Base-by-base conservation (phyloP, 306 rosid genomes). In the Vigna radiata region DNA sequence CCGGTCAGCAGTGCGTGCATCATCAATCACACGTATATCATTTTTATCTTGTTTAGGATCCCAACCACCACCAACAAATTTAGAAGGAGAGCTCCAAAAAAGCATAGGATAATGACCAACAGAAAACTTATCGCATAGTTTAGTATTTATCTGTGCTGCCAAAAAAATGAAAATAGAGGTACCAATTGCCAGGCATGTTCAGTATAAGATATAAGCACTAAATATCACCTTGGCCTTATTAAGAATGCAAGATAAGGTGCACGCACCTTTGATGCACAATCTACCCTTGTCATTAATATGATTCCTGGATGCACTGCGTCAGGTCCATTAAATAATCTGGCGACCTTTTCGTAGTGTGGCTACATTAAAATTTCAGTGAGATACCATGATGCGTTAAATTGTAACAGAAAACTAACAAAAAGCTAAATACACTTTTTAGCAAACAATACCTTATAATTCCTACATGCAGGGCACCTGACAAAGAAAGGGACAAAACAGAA, bases 401-500 rank as follows among this genome's bases (percentile, higher is more conserved):
- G 8, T 70, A 12, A 54, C 50, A 66, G 17, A 71, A 53, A 49
- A 43, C 48, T 17, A 65, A 61, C 14, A 8, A 58, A 12, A 58
- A 46, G 29, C 3, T 44, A 17, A 14, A 27, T 49, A 56, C 36
- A 44, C 33, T 59, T 77, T 80, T 68, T 13, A 72, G 65, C 25
- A 66, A 54, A 46, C 29, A 73, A 76, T 84, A 95, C 99, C 99
- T 95, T 95, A 76, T 95, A 92, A 78, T 95, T 92, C 77, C 97
- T 87, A 90, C 99, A 95, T 48, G 99, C 97, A 68, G 99, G 99
- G 67, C 97, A 95, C 99, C 99, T 95, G 88, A 14, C 47, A 77
- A 76, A 86, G 75, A 16, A 75, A 48, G 36, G 72, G 69, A 59
- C 61, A 80, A 10, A 77, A 47, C 44, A 17, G 72, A 70, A 29